Evolutionary conservation across 352 stramenopile genomes (phyloP), one percentile per base, ranked within the genome.

Genomic region (Phytopythium mirpurense): DNA sequence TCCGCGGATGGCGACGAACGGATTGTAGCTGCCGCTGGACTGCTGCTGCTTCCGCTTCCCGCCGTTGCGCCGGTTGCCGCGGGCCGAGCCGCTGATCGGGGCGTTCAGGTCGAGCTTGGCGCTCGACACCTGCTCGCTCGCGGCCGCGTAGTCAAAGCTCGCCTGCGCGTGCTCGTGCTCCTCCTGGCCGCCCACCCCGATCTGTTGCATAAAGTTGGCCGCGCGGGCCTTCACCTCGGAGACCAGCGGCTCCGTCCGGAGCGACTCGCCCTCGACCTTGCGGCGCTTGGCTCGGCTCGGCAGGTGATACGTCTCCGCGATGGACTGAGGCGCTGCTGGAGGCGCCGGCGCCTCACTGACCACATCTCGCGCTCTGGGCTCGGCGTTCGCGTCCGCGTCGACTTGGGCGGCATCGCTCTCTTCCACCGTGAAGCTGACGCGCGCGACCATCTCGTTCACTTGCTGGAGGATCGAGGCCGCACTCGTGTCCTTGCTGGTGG

Each of bases 301-400:
- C 53, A 90, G 66, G 41, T 90, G 65, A 50, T 92, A 93, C 3
- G 77, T 74, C 60, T 95, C 84, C 0, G 80, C 64, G 41, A 95
- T 83, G 16, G 84, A 90, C 60, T 83, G 70, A 15, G 84, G 82
- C 24, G 83, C 56, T 26, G 59, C 41, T 2, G 41, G 63, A 6
- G 57, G 40, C 19, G 63, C 60, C 26, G 41, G 40, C 11, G 58
- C 35, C 32, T 66, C 34, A 1, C 18, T 31, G 6, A 63, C 53
- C 15, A 54, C n/a, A 38, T 60, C 68, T 40, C 15, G 54, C 16
- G 31, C 40, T 29, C 31, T 47, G 34, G 54, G 32, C 14, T 15
- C 36, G 14, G 51, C 50, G 16, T 59, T 49, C 3, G 51, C 50
- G 42, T 19, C 19, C 3, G 51, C 50, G 42, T 19, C 19, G 35